Conservation (phyloP, 805 yeast species). For the Barnettozyma vustinii region DNA sequence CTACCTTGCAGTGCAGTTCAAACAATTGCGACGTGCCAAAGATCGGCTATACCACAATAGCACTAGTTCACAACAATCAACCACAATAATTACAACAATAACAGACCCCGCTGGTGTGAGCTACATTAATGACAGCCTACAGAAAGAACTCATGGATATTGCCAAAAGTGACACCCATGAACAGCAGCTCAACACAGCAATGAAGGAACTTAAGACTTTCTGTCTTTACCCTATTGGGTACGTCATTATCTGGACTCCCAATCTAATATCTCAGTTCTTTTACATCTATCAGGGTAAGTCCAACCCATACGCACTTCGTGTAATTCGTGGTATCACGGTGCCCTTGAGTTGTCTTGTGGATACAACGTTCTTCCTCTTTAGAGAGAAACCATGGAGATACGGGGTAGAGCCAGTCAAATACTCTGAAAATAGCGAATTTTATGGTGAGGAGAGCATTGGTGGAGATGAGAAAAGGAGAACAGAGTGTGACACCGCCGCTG, state of each 20-base stretch:
- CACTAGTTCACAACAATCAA: no score
- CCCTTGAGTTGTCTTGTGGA: background rate
- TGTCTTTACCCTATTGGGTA: slow-evolving; percentile 20
- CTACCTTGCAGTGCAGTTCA: slow-evolving; percentile 8
- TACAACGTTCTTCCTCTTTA: background rate
- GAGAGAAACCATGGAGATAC: background rate
- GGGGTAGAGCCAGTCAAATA: background rate
- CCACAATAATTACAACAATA: no score
- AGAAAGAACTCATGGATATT: slow-evolving; percentile 17
- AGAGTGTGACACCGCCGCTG: background rate
- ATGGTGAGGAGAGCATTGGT: background rate
- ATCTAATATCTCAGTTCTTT: slow-evolving; percentile 7
- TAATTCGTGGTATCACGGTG: background rate
- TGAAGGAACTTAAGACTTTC: slow-evolving; percentile 17
- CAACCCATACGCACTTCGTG: slow-evolving; percentile 7
- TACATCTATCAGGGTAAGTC: background rate
- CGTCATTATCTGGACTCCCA: slow-evolving; percentile 16
- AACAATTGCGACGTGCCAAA: background rate
- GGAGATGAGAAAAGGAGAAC: background rate
- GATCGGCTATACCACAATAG: background rate
- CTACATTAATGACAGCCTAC: slow-evolving; percentile 7
- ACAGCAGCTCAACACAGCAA: slow-evolving; percentile 8
- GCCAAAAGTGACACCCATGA: slow-evolving; percentile 5
- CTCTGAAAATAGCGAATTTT: background rate
- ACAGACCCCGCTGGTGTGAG: background rate